Percentiles rank a stretch among this genome's conserved stretches.
These are phyloP conservation scores for Aspergillus spinulosporus DNA, from an alignment of 2,329 filamentous ascomycete genomes.

Conservation along the genomic window DNA sequence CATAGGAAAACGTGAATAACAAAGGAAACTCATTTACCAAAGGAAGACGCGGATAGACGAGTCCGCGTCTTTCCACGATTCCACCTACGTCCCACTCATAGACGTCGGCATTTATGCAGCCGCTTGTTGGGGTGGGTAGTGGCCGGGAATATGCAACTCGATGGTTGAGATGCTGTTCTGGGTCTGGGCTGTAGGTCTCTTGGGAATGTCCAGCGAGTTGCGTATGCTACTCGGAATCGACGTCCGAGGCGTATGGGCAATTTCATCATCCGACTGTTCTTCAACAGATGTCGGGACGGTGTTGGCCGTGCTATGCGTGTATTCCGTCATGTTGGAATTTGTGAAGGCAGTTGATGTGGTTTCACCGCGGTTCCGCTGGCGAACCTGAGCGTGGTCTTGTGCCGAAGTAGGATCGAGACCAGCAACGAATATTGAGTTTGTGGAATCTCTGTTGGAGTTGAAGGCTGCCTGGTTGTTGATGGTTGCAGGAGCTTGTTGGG, in stretches of 20 bases:
- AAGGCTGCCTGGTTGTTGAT: slow-evolving; percentile 6
- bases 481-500: slow-evolving; percentile 12
- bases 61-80: neutral
- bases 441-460: slow-evolving; percentile 9
- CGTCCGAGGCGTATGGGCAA: slow-evolving; percentile 7
- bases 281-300: slow-evolving; percentile 38
- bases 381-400: slow-evolving; percentile 14
- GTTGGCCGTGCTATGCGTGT: slow-evolving; percentile 35
- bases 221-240: slow-evolving; percentile 10
- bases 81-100: neutral
- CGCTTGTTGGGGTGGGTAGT: slow-evolving; percentile 36
- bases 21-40: slow-evolving; percentile 5
- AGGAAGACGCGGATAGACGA: neutral
- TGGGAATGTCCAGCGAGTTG: slow-evolving; percentile 3
- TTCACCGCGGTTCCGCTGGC: slow-evolving; percentile 28
- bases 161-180: slow-evolving; percentile 35
- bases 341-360: slow-evolving; percentile 38
- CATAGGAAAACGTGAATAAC: slow-evolving; percentile 3
- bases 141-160: slow-evolving; percentile 39
- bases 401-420: slow-evolving; percentile 17
- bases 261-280: slow-evolving; percentile 21
- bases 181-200: slow-evolving; percentile 20
- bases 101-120: slow-evolving; percentile 22
- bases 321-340: slow-evolving; percentile 36
- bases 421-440: slow-evolving; percentile 22